Evolutionary conservation across 23 red algal genomes (phyloP).

Genomic region (Gracilariopsis chorda): DNA sequence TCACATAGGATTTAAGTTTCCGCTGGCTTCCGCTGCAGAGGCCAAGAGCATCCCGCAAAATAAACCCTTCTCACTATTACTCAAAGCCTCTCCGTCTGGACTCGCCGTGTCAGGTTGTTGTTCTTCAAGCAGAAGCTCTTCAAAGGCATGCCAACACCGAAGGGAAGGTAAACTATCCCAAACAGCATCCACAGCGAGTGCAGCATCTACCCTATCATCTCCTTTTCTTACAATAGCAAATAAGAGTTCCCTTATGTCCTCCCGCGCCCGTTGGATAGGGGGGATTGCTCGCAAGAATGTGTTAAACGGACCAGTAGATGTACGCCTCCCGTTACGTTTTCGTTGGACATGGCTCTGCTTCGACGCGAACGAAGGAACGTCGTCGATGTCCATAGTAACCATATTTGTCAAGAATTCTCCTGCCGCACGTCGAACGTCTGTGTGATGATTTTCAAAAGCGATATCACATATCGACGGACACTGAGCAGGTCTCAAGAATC

Average conservation of each 20-base stretch:
- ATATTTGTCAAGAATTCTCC: slow-evolving; percentile 41
- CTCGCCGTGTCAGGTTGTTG: background rate
- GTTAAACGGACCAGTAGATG: background rate
- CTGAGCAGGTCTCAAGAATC: background rate
- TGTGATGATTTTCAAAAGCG: slow-evolving; percentile 30
- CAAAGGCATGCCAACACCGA: slow-evolving; percentile 77
- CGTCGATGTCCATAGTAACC: background rate
- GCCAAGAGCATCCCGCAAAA: slow-evolving; percentile 33
- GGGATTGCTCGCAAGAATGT: slow-evolving; percentile 12
- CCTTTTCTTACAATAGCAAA: slow-evolving; percentile 2
- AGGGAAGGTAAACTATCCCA: slow-evolving; percentile 59
- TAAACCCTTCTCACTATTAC: slow-evolving; percentile 27
- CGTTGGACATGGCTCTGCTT: background rate
- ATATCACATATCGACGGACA: slow-evolving; percentile 20
- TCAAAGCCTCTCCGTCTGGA: slow-evolving; percentile 35
- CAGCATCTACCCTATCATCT: background rate
- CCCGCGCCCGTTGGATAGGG: background rate
- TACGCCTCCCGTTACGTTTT: background rate
- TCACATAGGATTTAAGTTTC: background rate
- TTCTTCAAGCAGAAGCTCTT: slow-evolving; percentile 39
- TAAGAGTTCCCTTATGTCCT: slow-evolving; percentile 52
- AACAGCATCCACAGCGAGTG: slow-evolving; percentile 52
- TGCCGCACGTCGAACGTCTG: slow-evolving; percentile 44
- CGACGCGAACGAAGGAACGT: background rate
- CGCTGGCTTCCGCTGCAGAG: slow-evolving; percentile 28